Evolutionary conservation across 345 rosid genomes (phyloP).

Genomic region (Trapa incisa): DNA sequence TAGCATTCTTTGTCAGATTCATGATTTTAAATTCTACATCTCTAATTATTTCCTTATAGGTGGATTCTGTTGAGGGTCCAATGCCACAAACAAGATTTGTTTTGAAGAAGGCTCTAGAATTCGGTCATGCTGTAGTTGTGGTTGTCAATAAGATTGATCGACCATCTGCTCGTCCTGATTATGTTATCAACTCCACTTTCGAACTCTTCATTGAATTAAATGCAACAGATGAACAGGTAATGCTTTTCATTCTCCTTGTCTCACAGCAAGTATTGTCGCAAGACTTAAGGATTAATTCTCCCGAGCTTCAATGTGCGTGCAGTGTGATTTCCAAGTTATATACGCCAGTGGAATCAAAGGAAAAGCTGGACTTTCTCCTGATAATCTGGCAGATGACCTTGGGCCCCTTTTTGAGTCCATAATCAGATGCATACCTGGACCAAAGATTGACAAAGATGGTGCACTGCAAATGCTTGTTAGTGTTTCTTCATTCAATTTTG

Average conservation of each 20-base stretch:
- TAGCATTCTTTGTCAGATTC: neutral
- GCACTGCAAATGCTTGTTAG: conserved; percentile 98
- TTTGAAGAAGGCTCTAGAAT: conserved; percentile 91
- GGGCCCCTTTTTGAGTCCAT: conserved; percentile 86
- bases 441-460: conserved; percentile 75
- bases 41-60: conserved; percentile 27
- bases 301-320: conserved; percentile 11
- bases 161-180: conserved; percentile 92
- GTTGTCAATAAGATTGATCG: conserved; percentile 96
- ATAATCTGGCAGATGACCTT: conserved; percentile 75
- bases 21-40: neutral
- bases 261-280: neutral
- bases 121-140: conserved; percentile 90
- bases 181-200: conserved; percentile 86
- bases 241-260: neutral
- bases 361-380: conserved; percentile 83
- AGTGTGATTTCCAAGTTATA: conserved; percentile 96
- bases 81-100: conserved; percentile 99
- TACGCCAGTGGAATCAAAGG: conserved; percentile 96
- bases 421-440: conserved; percentile 96
- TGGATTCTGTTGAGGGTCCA: conserved; percentile 99
- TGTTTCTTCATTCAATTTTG: conserved; percentile 18
- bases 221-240: conserved; percentile 97
- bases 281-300: conserved; percentile 2
- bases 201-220: conserved; percentile 91